Percentiles rank a stretch among this genome's conserved stretches.
These are phyloP conservation scores for Tillandsia leiboldiana DNA, from an alignment of 176 grass and related monocot species.

Conservation along the genomic window DNA sequence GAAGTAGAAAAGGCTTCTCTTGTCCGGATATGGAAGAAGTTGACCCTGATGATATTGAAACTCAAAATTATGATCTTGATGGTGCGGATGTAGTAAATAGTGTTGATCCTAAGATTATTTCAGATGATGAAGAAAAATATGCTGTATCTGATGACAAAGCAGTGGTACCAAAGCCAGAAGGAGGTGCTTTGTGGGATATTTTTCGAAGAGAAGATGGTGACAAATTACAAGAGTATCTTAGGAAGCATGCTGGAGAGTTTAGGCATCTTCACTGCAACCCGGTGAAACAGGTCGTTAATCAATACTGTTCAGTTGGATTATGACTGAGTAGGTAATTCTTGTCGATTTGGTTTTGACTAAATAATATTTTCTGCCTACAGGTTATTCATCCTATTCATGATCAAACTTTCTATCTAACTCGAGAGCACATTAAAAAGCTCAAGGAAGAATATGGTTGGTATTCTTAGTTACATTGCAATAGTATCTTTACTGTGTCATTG, in stretches of 20 bases:
- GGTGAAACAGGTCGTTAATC: conserved; percentile 38
- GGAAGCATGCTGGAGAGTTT: conserved; percentile 56
- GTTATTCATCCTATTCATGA: conserved; percentile 71
- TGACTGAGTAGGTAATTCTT: background rate
- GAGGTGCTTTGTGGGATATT: conserved; percentile 84
- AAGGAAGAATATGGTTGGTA: conserved; percentile 73
- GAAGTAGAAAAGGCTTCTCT: background rate
- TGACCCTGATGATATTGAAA: background rate
- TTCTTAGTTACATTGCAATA: background rate
- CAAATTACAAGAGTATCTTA: conserved; percentile 58
- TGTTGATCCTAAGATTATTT: background rate
- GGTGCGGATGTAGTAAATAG: background rate
- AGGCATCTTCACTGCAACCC: conserved; percentile 43
- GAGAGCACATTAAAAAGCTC: conserved; percentile 66
- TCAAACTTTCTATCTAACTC: conserved; percentile 60
- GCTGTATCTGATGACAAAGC: background rate
- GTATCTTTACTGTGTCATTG: background rate
- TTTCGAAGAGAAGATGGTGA: conserved; percentile 69
- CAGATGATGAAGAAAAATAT: conserved; percentile 1
- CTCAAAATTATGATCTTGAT: background rate
- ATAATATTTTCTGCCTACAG: conserved; percentile 18
- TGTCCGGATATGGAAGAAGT: background rate
- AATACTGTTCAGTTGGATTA: background rate
- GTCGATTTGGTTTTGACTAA: background rate
- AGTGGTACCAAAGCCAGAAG: conserved; percentile 25